Base-by-base conservation (phyloP, 2,329 filamentous ascomycete genomes). In the Neonectria faginata region DNA sequence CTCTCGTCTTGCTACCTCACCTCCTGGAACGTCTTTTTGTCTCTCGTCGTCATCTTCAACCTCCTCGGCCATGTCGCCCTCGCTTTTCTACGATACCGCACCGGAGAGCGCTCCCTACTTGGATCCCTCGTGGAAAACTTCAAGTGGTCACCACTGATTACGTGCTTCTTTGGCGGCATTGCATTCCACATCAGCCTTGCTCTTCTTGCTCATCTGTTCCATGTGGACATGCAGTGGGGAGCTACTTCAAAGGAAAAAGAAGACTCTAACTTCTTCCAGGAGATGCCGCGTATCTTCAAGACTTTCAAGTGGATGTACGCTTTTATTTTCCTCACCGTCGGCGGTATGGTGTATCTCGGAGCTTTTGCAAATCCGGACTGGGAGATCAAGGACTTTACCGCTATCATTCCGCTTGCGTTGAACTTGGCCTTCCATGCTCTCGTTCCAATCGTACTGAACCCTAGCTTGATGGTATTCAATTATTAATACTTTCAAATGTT, bases 1-100 rank as follows among this genome's bases (percentile, higher is more conserved):
- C 81, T 90, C 47, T 88, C 90, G 73, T 85, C 89, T 67, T 90
- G 87, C 79, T 92, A 92, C 76, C 82, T 90, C 76, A 87, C 89
- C 69, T 89, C 86, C 1, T 92, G 88, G 82, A 86, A 85, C 69
- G 86, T 89, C 65, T 89, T 86, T 76, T 83, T 90, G 70, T 83
- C 84, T 12, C 85, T 92, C 67, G 78, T 91, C 57, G 80, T 91
- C 59, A 84, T 92, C 56, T 92, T 92, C 80, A 88, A 86, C 55
- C 83, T 82, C 4, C 77, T 90, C 5, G 88, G 88, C 16, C 89
- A 89, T 72, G 60, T 91, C 55, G 78, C 86, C 14, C 82, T 92
- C 9, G 89, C 88, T 3, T 78, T 89, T 22, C 82, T 91, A 48
- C 85, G 89, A 36, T 90, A 91, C 77, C 84, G 89, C 45, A 82